A percentile compares a stretch with the other conserved stretches of the same genome.
These are phyloP conservation scores for Eucalyptus viminalis DNA, from an alignment of 345 rosid species.

Conservation along the genomic window DNA sequence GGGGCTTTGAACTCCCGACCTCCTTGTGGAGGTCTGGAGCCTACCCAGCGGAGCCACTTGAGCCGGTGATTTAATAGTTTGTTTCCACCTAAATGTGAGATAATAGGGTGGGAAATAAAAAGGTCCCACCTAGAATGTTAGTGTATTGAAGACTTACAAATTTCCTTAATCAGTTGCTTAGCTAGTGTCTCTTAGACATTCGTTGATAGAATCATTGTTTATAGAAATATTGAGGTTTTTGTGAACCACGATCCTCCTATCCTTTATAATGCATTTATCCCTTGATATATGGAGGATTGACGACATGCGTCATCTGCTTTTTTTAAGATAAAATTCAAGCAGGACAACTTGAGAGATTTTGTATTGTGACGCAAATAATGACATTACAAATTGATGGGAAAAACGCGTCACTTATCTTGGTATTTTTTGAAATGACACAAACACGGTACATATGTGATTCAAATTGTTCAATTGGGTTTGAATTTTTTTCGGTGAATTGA, in stretches of 20 bases:
- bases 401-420: not conserved
- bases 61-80: too few relatives aligned
- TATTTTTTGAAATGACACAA: not conserved
- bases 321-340: not conserved
- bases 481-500: not conserved
- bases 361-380: not conserved
- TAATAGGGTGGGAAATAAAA: too few relatives aligned
- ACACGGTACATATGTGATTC: too few relatives aligned
- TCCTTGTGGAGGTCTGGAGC: too few relatives aligned
- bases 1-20: too few relatives aligned
- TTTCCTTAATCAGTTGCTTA: not conserved
- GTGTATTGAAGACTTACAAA: not conserved
- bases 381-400: not conserved
- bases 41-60: too few relatives aligned
- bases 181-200: not conserved
- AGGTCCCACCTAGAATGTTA: not conserved
- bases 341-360: not conserved
- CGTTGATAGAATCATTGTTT: not conserved
- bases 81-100: too few relatives aligned
- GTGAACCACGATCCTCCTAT: not conserved
- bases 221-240: not conserved
- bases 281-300: not conserved
- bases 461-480: not conserved
- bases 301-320: not conserved
- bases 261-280: not conserved